Conservation (phyloP, 2,329 filamentous ascomycete species). For the Chaetomium sp. region DNA sequence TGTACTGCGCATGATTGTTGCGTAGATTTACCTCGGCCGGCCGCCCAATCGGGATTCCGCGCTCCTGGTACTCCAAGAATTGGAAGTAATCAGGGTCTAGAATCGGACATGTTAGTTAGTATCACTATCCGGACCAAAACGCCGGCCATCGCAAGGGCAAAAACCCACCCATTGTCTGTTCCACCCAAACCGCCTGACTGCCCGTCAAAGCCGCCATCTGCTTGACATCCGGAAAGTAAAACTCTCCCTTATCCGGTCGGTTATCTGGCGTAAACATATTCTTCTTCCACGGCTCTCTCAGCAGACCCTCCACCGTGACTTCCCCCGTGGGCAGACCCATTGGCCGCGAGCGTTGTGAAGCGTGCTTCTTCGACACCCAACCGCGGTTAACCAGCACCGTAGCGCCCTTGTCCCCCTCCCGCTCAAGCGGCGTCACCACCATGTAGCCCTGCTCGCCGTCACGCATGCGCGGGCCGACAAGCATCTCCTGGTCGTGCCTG, state of each 20-base stretch:
- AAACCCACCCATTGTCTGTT: constrained; percentile 80
- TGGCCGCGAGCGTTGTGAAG: constrained; percentile 54
- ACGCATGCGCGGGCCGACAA: constrained; percentile 81
- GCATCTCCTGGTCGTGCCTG: constrained; percentile 90
- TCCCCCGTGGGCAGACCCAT: constrained; percentile 62
- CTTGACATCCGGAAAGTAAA: constrained; percentile 89
- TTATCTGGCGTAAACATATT: constrained; percentile 97
- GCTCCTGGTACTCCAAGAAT: constrained; percentile 66
- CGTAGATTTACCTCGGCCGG: constrained; percentile 83
- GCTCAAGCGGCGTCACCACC: constrained; percentile 85
- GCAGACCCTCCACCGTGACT: constrained; percentile 73
- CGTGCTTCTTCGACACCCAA: constrained; percentile 78
- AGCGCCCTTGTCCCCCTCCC: constrained; percentile 46
- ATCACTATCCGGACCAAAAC: constrained; percentile 18
- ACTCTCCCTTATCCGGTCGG: constrained; percentile 72
- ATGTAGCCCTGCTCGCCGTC: constrained; percentile 88
- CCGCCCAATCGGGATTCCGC: constrained; percentile 84
- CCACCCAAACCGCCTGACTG: constrained; percentile 87
- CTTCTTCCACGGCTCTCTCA: constrained; percentile 90
- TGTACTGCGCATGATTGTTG: constrained; percentile 98
- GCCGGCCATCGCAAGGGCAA: not conserved
- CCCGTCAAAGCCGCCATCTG: constrained; percentile 83
- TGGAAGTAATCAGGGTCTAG: constrained; percentile 72
- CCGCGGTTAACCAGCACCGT: constrained; percentile 85
- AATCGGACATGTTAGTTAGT: constrained; percentile 10